Conservation (phyloP, 2,329 filamentous ascomycete genomes). For the Westerdykella aurantiaca region DNA sequence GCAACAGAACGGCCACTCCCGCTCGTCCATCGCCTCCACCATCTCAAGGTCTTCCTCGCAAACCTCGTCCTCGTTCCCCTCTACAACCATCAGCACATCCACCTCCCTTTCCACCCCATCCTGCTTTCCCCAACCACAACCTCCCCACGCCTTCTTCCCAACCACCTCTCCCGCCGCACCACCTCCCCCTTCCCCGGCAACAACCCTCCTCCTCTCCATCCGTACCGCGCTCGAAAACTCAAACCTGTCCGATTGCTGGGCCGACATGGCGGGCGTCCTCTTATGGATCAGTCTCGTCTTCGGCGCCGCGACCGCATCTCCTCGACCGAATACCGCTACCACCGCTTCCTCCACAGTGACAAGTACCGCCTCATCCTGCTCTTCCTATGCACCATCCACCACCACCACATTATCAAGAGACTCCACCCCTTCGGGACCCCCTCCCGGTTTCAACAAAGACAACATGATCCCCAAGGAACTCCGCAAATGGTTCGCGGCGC, state of each 20-base stretch:
- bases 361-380: not conserved
- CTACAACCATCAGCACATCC: not conserved
- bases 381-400: not conserved
- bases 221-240: conserved; percentile 24
- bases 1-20: conserved; percentile 5
- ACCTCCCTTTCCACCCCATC: not conserved
- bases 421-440: not conserved
- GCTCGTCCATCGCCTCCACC: conserved; percentile 3
- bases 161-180: not conserved
- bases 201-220: conserved; percentile 17
- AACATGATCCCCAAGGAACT: conserved; percentile 15
- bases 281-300: conserved; percentile 32
- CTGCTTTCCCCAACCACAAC: not conserved
- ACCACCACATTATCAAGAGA: too few relatives aligned
- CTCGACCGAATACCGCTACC: not conserved
- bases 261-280: conserved; percentile 35
- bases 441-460: conserved; percentile 3
- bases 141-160: conserved; percentile 1
- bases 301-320: conserved; percentile 19
- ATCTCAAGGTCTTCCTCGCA: conserved; percentile 6
- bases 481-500: conserved; percentile 29
- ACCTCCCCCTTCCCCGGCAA: conserved; percentile 1
- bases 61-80: conserved; percentile 7
- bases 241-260: conserved; percentile 30
- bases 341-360: not conserved